Base-by-base conservation (phyloP, 176 grass and related monocot species). In the Zoysia japonica region DNA sequence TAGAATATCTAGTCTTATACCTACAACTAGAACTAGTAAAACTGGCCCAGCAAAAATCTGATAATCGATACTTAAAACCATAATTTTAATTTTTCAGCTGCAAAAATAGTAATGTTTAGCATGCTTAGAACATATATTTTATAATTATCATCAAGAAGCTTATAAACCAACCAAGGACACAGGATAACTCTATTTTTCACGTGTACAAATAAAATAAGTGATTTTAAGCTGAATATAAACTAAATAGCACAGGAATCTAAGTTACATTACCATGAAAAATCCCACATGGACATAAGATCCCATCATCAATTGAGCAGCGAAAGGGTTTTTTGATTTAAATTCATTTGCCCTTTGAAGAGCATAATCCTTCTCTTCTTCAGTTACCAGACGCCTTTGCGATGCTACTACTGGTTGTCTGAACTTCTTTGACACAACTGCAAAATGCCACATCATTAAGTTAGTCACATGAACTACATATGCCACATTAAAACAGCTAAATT, bases 221-320 rank as follows among this genome's bases (percentile, higher is more conserved):
- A 12, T 70, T 68, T 42, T 10, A 40, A 65, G 36, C 2, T 76
- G 9, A 0, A 68, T 65, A 56, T 55, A 85, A 66, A 61, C 67
- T 38, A 68, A 80, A 17, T 71, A 80, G 36, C 59, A 48, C 67
- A 60, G 5, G 42, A 68, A 20, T 51, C 36, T 53, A 83, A 52
- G 70, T 50, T 46, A 70, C 40, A 74, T 85, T 95, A 95, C 96
- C 96, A 99, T 69, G 68, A 89, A 93, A 91, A 95, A 91, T 56
- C 86, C 84, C 37, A 63, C 67, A 80, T 99, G 95, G 54, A 95
- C 92, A 89, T 95, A 87, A 52, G 88, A 99, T 9, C 85, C 93
- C 80, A 78, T 84, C 96, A 93, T 99, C 81, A 74, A 81, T 65
- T 89, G 82, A 54, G 78, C 37, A 2, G 74, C 9, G 51, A 76